phyloP scores from a whole-genome alignment of 1,284 basidiomycete species.

The Tylopilus sp. region DNA sequence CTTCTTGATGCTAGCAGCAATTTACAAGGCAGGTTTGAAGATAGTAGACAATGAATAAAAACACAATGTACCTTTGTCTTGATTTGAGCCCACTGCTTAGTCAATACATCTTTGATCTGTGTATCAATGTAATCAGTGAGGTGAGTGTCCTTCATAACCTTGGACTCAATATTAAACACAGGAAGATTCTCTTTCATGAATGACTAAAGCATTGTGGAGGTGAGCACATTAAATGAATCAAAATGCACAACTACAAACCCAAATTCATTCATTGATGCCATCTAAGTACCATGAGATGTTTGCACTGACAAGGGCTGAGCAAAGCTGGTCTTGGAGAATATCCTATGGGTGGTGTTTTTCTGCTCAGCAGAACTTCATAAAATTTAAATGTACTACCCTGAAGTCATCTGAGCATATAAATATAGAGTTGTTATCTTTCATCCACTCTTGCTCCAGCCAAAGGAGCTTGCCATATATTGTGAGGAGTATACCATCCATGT shows the following conservation, averaged over 20 bases:
- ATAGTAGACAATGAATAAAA: background rate
- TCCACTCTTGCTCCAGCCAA: background rate
- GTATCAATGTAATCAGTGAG: background rate
- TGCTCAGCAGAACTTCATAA: too few species aligned
- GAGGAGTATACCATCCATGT: background rate
- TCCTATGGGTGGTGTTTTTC: background rate
- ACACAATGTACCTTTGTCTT: background rate
- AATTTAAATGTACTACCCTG: too few species aligned
- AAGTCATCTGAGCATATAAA: background rate
- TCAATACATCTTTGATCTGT: conserved; percentile 5
- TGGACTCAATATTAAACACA: background rate
- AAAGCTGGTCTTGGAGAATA: background rate
- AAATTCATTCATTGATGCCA: background rate
- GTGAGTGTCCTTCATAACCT: background rate
- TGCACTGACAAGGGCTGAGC: background rate
- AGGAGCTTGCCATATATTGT: background rate
- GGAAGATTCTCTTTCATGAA: background rate
- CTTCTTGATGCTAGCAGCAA: background rate
- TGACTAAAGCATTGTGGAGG: background rate
- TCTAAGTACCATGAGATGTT: background rate
- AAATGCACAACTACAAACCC: too few species aligned
- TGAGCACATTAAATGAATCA: background rate
- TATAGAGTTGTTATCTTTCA: background rate
- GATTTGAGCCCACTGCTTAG: background rate
- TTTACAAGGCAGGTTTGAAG: background rate